Evolutionary conservation across 768 basidiomycete species (phyloP).

Genomic region (Trametes cinnabarina): DNA sequence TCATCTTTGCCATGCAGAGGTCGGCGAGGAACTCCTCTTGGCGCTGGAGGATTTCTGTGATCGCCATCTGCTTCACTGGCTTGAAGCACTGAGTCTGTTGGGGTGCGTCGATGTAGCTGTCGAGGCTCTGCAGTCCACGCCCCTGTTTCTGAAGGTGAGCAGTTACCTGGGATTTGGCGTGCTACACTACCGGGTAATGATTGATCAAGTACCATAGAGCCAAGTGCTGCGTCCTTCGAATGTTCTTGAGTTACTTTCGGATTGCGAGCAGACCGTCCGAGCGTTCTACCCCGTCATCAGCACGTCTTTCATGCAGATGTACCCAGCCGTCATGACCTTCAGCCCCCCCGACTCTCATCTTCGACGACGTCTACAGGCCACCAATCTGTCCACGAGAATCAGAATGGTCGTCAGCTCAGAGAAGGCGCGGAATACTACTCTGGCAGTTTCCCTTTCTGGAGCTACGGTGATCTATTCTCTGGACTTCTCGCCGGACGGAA

Average conservation of each 20-base stretch:
- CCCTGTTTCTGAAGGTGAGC: not conserved
- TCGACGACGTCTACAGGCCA: not conserved
- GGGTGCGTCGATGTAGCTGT: not conserved
- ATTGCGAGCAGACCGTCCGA: constrained; percentile 10
- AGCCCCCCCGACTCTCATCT: not conserved
- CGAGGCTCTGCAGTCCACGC: not conserved
- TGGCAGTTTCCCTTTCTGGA: too few relatives aligned
- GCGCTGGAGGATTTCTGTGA: constrained; percentile 9
- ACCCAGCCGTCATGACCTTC: constrained; percentile 6
- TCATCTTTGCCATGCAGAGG: constrained; percentile 14
- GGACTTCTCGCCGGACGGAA: constrained; percentile 7
- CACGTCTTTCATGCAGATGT: constrained; percentile 14
- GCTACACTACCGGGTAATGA: not conserved
- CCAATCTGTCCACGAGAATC: not conserved
- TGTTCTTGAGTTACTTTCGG: not conserved
- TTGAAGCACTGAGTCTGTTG: constrained; percentile 18
- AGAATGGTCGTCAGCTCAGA: not conserved
- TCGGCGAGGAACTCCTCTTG: not conserved
- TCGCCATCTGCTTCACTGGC: constrained; percentile 22
- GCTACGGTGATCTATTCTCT: not conserved
- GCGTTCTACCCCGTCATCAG: constrained; percentile 17
- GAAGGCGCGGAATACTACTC: not conserved
- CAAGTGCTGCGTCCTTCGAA: not conserved
- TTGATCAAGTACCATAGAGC: not conserved
- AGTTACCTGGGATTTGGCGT: not conserved